Evolutionary conservation across 176 grass and related monocot genomes (phyloP), one percentile per base, ranked within the genome.

Genomic region (Triticum timopheevii): DNA sequence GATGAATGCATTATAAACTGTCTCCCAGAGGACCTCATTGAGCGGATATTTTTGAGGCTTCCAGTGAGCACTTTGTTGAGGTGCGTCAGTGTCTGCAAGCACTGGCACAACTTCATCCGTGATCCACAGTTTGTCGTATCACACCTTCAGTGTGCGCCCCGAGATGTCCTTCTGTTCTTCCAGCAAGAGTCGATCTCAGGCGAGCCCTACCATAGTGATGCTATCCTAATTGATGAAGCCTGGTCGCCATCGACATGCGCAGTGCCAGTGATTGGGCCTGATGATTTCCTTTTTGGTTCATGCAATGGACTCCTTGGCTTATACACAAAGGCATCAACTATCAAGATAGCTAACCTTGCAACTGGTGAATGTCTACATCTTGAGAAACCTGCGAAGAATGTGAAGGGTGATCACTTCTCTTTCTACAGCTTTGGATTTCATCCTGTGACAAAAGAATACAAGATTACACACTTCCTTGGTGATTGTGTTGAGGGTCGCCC

Each of bases 21-120:
- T n/a, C 20, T 72, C 36, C 36, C 69, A 72, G 5, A 10, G 7
- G 88, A 85, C 20, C 35, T 81, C 34, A 30, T 85, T 20, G 82
- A 81, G 62, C 34, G 19, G 42, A 59, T 89, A 76, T 54, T 85
- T 85, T 20, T 81, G 0, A 68, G 69, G 13, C 77, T 85, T 81
- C 69, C 82, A 13, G 31, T 81, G 20, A 81, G 69, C 69, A 75
- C 69, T 65, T 54, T 85, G 34, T 17, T 80, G 82, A 81, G 20
- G 15, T 81, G 82, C 25, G 52, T 3, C 33, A 17, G 36, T 61
- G 88, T 89, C 25, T 76, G 82, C 82, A 89, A 85, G 82, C 59
- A 67, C 19, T 85, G 88, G 88, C 13, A 34, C 22, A 23, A 19
- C 36, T 12, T 85, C 33, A 76, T 89, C 35, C 68, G 62, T 3